Base-by-base conservation (phyloP, 139 green algal genomes). In the Picochlorum sp. region DNA sequence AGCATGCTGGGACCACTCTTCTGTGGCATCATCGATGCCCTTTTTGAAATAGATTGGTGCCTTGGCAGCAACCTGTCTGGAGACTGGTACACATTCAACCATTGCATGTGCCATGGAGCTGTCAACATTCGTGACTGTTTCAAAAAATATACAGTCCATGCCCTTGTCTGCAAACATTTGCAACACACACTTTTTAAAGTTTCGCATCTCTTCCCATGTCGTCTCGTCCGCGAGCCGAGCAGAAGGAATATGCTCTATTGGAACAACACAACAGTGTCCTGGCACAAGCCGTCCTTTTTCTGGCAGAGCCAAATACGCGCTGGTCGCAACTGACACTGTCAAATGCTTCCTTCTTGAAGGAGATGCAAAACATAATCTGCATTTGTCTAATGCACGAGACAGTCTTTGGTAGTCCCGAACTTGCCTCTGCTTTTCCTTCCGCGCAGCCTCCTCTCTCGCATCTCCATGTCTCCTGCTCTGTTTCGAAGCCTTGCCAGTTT, bases 121-220 rank as follows among this genome's bases (percentile, higher is more conserved):
- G 15, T 45, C 13, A 18, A 69, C 51, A 24, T 1, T 26, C 68
- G 85, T 79, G 1, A 85, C 91, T 0, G 85, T 97, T 78, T 98
- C 92, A 56, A 95, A 70, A 76, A 97, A 97, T 9, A 97, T 60
- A 4, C 85, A 77, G 14, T 82, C 63, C 66, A 80, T 66, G 59
- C 76, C 84, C 70, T 85, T 62, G 30, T 23, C 24, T 11, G 66
- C 56, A 66, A 37, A 85, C 88, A 96, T 95, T 66, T 86, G 83
- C 6, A 98, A 79, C 21, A 98, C 78, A 75, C 87, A 96, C 83
- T 98, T 98, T 49, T 96, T 95, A 81, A 98, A 98, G 77, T 98
- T 98, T 71, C 91, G 86, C 34, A 98, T 72, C 78, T 98, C 92
- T 1, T 83, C 92, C 86, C 84, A 96, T 6, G 84, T 78, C n/a